These are phyloP conservation scores for Hypomontagnella monticulosa DNA, from an alignment of 495 filamentous ascomycete species.

Conservation along the genomic window DNA sequence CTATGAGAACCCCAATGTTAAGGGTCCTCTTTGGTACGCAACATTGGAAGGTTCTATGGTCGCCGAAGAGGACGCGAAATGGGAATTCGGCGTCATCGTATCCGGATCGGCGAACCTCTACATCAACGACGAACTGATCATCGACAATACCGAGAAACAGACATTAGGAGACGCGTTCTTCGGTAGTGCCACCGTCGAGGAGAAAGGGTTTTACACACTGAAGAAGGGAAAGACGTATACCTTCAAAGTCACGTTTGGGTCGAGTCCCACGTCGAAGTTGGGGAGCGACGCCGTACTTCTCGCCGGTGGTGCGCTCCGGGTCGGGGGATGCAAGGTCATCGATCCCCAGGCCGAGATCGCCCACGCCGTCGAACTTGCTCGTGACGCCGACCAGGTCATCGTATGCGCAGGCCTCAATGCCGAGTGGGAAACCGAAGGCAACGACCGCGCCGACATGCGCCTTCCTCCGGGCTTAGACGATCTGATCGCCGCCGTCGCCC, in stretches of 20 bases:
- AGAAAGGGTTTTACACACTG: conserved; percentile 64
- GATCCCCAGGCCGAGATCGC: conserved; percentile 66
- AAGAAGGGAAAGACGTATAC: conserved; percentile 69
- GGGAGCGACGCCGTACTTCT: conserved; percentile 62
- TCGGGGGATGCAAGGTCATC: conserved; percentile 68
- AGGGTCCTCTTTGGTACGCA: conserved; percentile 65
- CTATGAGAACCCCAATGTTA: conserved; percentile 67
- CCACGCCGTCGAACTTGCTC: conserved; percentile 70
- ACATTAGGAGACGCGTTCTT: conserved; percentile 70
- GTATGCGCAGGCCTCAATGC: conserved; percentile 74
- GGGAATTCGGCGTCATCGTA: conserved; percentile 71
- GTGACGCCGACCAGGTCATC: conserved; percentile 72
- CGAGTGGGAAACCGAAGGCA: conserved; percentile 80
- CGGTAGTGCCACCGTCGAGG: conserved; percentile 68
- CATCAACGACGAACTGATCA: conserved; percentile 70
- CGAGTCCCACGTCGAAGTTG: conserved; percentile 68
- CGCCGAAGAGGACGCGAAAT: conserved; percentile 62
- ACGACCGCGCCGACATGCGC: conserved; percentile 73
- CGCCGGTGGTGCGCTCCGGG: conserved; percentile 70
- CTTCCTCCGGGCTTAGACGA: conserved; percentile 68
- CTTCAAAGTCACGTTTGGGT: conserved; percentile 71
- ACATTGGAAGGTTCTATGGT: conserved; percentile 68
- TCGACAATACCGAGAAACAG: conserved; percentile 73
- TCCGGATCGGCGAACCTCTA: conserved; percentile 72
- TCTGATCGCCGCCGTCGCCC: conserved; percentile 65